Conservation (phyloP, 495 filamentous ascomycete species). For the Neurospora sp. region DNA sequence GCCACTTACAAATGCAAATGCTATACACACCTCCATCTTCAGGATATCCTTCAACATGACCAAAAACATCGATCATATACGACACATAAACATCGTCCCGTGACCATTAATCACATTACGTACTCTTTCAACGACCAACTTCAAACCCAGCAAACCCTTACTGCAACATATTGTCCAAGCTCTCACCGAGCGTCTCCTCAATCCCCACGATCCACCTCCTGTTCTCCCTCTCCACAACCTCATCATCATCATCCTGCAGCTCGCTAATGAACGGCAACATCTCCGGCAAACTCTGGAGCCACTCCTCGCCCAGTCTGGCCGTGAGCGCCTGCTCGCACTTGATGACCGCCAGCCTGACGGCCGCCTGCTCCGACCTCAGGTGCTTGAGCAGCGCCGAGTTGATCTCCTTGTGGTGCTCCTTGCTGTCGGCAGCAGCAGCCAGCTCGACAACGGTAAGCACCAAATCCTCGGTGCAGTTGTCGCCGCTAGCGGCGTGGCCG, state of each 20-base stretch:
- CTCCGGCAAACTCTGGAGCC: constrained; percentile 80
- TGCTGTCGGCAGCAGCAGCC: constrained; percentile 65
- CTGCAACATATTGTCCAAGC: constrained; percentile 80
- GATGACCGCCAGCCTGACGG: constrained; percentile 65
- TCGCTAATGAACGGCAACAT: constrained; percentile 93
- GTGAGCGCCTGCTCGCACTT: constrained; percentile 70
- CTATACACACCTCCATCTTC: not conserved
- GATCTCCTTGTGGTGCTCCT: constrained; percentile 81
- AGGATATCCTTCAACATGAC: not conserved
- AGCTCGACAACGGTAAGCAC: constrained; percentile 61
- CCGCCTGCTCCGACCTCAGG: constrained; percentile 57
- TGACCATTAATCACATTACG: not conserved
- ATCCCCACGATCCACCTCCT: constrained; percentile 78
- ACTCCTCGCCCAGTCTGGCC: constrained; percentile 75
- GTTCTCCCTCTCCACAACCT: constrained; percentile 79
- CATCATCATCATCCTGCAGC: constrained; percentile 90
- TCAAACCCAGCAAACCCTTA: constrained; percentile 22
- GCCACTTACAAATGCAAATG: not conserved
- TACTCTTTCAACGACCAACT: not conserved
- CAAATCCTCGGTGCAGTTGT: constrained; percentile 29
- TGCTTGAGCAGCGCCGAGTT: constrained; percentile 66
- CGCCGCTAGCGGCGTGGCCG: constrained; percentile 37
- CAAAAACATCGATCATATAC: not conserved
- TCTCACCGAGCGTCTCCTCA: constrained; percentile 78
- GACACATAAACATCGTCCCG: not conserved